A percentile compares a stretch with the other conserved stretches of the same genome.
phyloP scores from a whole-genome alignment of 345 rosid genomes.

The Draba incana region DNA sequence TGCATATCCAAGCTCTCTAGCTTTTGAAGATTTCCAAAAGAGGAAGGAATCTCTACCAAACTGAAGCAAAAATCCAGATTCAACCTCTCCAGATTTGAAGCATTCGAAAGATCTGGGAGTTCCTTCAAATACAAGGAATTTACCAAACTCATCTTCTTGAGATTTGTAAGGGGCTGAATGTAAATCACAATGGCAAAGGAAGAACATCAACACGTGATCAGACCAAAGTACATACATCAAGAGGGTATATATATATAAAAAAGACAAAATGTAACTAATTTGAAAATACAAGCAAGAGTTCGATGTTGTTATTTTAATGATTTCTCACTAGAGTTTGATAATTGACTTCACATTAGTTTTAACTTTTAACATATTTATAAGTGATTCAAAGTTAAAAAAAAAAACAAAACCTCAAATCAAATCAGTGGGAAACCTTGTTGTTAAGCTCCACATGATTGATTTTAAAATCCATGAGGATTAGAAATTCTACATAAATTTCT shows the following conservation, averaged over 20 bases:
- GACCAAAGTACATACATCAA: too few species aligned
- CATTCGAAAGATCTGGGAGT: slow-evolving; percentile 24
- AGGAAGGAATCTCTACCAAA: slow-evolving; percentile 16
- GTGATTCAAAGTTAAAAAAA: too few species aligned
- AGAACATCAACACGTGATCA: neutral
- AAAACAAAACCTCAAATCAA: too few species aligned
- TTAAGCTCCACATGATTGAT: too few species aligned
- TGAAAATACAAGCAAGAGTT: too few species aligned
- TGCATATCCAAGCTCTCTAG: neutral
- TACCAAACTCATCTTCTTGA: slow-evolving; percentile 25
- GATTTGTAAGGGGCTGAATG: slow-evolving; percentile 25
- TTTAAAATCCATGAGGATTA: neutral
- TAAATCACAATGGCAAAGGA: neutral
- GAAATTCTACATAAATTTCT: neutral
- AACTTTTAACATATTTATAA: too few species aligned
- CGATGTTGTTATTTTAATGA: too few species aligned
- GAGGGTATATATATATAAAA: too few species aligned
- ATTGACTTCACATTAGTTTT: too few species aligned
- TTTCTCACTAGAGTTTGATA: too few species aligned
- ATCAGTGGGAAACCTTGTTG: too few species aligned
- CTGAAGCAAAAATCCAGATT: neutral
- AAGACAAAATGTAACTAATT: neutral
- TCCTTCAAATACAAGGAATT: neutral
- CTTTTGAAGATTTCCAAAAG: slow-evolving; percentile 4
- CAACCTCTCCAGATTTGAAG: neutral